These are phyloP conservation scores for Rubia occidens DNA, from an alignment of 305 asterid genomes.

Conservation along the genomic window DNA sequence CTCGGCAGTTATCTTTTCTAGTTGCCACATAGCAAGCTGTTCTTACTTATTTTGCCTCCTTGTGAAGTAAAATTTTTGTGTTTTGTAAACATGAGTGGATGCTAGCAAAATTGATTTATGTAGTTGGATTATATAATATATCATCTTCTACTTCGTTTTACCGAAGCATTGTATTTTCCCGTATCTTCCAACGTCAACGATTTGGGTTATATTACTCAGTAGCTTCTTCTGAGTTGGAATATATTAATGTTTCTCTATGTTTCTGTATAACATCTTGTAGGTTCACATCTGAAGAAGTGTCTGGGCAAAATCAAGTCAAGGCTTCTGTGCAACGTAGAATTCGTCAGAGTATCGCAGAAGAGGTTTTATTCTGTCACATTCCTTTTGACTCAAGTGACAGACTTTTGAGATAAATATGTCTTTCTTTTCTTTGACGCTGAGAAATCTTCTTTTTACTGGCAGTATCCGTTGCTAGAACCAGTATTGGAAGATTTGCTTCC, in stretches of 20 bases:
- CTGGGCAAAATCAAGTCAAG: constrained; percentile 98
- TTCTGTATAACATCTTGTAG: constrained; percentile 29
- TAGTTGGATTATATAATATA: not conserved
- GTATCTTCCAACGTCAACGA: not conserved
- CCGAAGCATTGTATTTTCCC: not conserved
- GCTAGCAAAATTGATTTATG: not conserved
- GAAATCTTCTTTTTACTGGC: constrained; percentile 21
- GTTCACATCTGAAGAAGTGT: constrained; percentile 89
- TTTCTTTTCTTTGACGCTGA: not conserved
- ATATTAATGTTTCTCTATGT: not conserved
- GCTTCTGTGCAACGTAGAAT: constrained; percentile 94
- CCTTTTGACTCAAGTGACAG: not conserved
- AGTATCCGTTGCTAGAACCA: constrained; percentile 86
- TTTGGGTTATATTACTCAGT: not conserved
- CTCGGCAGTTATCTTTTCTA: not conserved
- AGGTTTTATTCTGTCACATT: constrained; percentile 30
- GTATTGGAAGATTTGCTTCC: constrained; percentile 89
- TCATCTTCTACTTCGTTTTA: not conserved
- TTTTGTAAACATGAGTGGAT: not conserved
- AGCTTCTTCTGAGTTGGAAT: not conserved
- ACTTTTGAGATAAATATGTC: not conserved
- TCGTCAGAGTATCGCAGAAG: constrained; percentile 86
- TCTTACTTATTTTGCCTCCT: too few relatives aligned
- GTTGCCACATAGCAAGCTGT: not conserved
- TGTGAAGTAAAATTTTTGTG: not conserved